Conservation (phyloP, 768 basidiomycete species). For the Collybiopsis luxurians region DNA sequence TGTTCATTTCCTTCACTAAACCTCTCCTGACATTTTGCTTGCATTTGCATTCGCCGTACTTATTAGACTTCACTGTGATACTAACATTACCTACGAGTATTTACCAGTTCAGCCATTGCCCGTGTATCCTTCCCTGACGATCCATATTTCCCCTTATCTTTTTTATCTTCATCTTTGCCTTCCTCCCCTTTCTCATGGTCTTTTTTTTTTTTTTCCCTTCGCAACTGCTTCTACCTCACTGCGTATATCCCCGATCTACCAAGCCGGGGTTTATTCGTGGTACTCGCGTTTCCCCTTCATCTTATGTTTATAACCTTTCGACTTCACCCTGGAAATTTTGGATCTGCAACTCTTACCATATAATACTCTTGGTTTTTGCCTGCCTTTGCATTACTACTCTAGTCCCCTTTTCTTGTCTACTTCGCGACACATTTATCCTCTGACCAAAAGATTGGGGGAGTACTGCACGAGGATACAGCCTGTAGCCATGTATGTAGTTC, state of each 20-base stretch:
- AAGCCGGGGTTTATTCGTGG: too few relatives aligned
- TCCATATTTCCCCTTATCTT: background rate
- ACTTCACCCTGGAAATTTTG: background rate
- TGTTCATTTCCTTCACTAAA: constrained; percentile 6
- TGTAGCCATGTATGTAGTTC: background rate
- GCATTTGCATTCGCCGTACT: constrained; percentile 17
- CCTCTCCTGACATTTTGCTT: constrained; percentile 1
- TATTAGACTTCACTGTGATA: constrained; percentile 24
- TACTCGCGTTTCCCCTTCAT: background rate
- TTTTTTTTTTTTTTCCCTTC: background rate
- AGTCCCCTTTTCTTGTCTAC: background rate
- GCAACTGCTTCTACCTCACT: background rate
- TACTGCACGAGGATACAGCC: background rate
- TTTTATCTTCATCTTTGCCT: too few relatives aligned
- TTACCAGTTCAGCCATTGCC: background rate
- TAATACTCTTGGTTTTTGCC: background rate
- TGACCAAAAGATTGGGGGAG: background rate
- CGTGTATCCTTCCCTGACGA: background rate
- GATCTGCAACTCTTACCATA: background rate
- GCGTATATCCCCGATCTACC: background rate
- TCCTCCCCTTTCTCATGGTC: background rate
- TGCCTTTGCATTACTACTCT: background rate
- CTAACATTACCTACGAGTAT: constrained; percentile 5
- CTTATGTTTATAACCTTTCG: constrained; percentile 7
- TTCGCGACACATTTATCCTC: constrained; percentile 1